These are phyloP conservation scores for Ganoderma lingzhi DNA, from an alignment of 1,284 basidiomycete genomes.

Conservation along the genomic window DNA sequence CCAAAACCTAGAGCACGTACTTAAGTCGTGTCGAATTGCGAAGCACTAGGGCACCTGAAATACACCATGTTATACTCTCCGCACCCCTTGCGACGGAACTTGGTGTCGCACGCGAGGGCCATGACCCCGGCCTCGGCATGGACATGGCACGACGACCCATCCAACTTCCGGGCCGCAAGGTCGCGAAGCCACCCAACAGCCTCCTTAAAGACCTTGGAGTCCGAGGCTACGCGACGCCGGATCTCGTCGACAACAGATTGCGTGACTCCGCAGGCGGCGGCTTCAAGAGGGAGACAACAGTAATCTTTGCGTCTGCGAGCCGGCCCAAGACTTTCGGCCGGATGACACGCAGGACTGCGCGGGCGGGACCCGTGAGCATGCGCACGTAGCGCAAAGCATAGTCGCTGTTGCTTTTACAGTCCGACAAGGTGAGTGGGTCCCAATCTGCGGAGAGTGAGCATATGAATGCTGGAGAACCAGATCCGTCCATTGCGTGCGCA, in stretches of 20 bases:
- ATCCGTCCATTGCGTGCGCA: no score
- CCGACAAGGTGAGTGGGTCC: not conserved
- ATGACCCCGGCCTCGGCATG: not conserved
- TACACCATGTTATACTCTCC: not conserved
- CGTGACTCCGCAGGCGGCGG: not conserved
- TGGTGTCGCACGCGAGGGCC: not conserved
- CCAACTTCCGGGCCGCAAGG: not conserved
- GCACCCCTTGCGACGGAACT: not conserved
- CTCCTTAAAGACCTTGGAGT: not conserved
- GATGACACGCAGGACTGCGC: not conserved
- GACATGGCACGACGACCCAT: not conserved
- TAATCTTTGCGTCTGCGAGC: not conserved
- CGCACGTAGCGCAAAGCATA: not conserved
- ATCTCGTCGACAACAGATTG: not conserved
- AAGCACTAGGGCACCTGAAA: not conserved
- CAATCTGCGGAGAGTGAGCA: not conserved
- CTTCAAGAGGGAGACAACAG: not conserved
- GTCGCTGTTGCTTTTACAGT: not conserved
- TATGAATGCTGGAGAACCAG: no score
- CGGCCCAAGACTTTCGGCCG: not conserved
- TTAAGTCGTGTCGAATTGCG: no score
- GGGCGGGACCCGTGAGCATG: not conserved
- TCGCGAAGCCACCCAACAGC: not conserved
- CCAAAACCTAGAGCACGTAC: not conserved
- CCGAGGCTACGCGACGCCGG: not conserved